phyloP scores from a whole-genome alignment of 257 asterid genomes.

The Buddleja alternifolia region DNA sequence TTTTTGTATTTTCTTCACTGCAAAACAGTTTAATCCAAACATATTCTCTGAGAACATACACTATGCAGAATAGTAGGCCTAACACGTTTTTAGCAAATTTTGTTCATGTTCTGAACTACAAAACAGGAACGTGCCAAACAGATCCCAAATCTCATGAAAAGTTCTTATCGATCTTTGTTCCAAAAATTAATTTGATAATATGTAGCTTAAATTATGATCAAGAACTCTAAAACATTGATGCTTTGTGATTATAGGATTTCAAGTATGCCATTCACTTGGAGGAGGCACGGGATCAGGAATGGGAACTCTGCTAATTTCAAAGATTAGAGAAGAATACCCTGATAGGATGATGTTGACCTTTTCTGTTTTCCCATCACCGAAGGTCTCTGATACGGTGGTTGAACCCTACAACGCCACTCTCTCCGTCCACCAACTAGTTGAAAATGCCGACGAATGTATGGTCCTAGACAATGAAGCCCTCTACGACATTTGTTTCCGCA shows the following conservation, averaged over 20 bases:
- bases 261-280: conserved; percentile 74
- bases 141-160: too few species aligned
- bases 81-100: too few species aligned
- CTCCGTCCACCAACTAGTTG: conserved; percentile 74
- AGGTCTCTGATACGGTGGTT: conserved; percentile 79
- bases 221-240: too few species aligned
- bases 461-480: conserved; percentile 78
- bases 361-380: conserved; percentile 76
- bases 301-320: conserved; percentile 70
- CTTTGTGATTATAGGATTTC: conserved; percentile 50
- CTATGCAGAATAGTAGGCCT: too few species aligned
- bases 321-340: conserved; percentile 80
- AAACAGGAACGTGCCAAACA: too few species aligned
- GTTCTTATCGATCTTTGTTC: too few species aligned
- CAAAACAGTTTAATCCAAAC: too few species aligned
- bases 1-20: too few species aligned
- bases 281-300: conserved; percentile 82
- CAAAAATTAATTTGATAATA: too few species aligned
- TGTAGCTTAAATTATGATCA: too few species aligned
- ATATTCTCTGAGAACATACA: too few species aligned
- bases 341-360: conserved; percentile 81
- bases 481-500: conserved; percentile 77
- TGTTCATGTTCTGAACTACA: too few species aligned
- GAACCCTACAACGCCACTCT: conserved; percentile 84
- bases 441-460: conserved; percentile 85